Base-by-base conservation (phyloP, 257 asterid genomes). In the Perilla frutescens region DNA sequence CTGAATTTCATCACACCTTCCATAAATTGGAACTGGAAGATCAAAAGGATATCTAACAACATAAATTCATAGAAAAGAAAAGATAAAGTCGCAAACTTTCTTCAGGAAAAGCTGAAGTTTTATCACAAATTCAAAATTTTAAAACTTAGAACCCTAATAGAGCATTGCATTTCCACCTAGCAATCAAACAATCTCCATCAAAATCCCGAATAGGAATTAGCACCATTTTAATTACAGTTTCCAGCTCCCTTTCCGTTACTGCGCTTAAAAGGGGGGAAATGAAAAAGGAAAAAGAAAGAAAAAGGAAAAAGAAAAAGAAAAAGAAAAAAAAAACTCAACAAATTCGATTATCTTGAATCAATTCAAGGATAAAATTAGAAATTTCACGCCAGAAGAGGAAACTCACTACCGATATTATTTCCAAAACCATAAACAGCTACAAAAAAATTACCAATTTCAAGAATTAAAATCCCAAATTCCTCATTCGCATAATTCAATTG, bases 101-200 rank as follows among this genome's bases (percentile, higher is more conserved):
- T 39, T 15, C 26, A 8, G 0, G 39, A 44, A 78, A 63, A 71
- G 45, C 40, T 11, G 4, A 60, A 55, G n/a, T 32, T 26, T 53
- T 61, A 43, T 51, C 60, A 69, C 34, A 43, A 37, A 74, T 6
- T 49, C 8, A 49, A 58, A 31, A 15, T 32, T 50, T 54, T 6
- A 0, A 15, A 60, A 9, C 3, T 9, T 13, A 49, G 58, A 76
- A 57, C 61, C 77, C 66, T 48, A 63, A 61, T 2, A 9, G 8
- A 53, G 54, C 55, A 29, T 48, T 14, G 73, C 54, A 68, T 78
- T 65, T 47, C 50, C 10, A 40, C 57, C 10, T 29, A 59, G 66
- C 50, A 44, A 51, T 3, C 15, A 44, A 55, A 62, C 1, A 60
- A 54, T 3, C 32, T 9, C 36, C 15, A 45, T 14, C 39, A 11